phyloP scores from a whole-genome alignment of 768 basidiomycete genomes.

The Amanita brunnescens region DNA sequence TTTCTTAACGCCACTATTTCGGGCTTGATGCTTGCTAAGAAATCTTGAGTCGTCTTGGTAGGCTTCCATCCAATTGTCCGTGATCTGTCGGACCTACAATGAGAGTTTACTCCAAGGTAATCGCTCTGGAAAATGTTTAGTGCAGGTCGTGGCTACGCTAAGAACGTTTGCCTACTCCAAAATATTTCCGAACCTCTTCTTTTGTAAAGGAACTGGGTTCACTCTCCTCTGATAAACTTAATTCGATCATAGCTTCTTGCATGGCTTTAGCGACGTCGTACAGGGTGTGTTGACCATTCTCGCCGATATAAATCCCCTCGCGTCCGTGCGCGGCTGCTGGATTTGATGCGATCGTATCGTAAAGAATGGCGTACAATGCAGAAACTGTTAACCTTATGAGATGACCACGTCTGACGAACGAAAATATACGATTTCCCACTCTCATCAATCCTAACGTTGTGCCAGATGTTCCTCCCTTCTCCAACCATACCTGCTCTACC shows the following conservation, averaged over 20 bases:
- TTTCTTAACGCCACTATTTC: constrained; percentile 34
- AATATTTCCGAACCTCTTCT: constrained; percentile 36
- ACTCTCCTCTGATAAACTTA: constrained; percentile 29
- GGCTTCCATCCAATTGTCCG: too few species aligned
- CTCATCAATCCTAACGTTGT: constrained; percentile 45
- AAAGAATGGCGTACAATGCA: constrained; percentile 38
- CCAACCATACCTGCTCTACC: constrained; percentile 50
- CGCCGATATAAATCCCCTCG: constrained; percentile 47
- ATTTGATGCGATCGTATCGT: too few species aligned
- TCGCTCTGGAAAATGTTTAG: too few species aligned
- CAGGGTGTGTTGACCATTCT: constrained; percentile 38
- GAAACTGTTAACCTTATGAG: constrained; percentile 26
- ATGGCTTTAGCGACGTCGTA: constrained; percentile 34
- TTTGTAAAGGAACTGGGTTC: constrained; percentile 41
- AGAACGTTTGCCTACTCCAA: constrained; percentile 19
- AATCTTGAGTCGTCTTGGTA: too few species aligned
- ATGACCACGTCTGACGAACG: constrained; percentile 19
- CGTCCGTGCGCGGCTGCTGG: too few species aligned
- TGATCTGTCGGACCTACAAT: constrained; percentile 27
- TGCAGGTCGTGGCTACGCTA: too few species aligned
- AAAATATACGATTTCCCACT: constrained; percentile 20
- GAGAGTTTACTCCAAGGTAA: constrained; percentile 31
- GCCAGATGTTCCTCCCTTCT: constrained; percentile 51
- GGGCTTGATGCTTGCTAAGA: constrained; percentile 9
- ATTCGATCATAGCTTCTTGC: constrained; percentile 26